Percentiles rank a stretch among this genome's conserved stretches.
phyloP scores from a whole-genome alignment of 768 basidiomycete genomes.

The Cystobasidium ongulense region DNA sequence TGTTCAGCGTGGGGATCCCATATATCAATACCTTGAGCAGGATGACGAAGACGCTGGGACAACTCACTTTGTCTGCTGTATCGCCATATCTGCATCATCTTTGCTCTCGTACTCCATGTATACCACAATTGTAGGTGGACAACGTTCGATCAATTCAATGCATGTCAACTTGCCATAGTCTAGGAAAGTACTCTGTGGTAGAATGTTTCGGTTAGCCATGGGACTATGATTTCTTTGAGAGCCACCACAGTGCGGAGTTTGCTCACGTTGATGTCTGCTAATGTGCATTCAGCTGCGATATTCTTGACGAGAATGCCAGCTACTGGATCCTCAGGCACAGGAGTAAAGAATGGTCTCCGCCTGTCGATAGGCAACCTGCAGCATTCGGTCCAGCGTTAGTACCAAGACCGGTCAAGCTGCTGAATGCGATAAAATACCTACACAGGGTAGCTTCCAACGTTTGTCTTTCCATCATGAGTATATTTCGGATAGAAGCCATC shows the following conservation, averaged over 20 bases:
- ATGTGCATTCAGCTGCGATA: not conserved
- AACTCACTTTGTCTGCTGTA: constrained; percentile 22
- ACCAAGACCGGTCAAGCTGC: too few relatives aligned
- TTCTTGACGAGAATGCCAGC: not conserved
- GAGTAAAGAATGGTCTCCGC: constrained; percentile 25
- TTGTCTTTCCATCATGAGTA: not conserved
- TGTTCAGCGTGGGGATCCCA: not conserved
- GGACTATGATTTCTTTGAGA: not conserved
- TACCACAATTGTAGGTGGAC: not conserved
- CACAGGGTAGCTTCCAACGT: constrained; percentile 1
- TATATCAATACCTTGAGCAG: too few relatives aligned
- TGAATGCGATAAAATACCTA: not conserved
- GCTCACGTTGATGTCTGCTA: constrained; percentile 8
- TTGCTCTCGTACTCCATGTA: constrained; percentile 6
- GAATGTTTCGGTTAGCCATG: not conserved
- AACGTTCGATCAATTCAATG: constrained; percentile 15
- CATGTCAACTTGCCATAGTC: constrained; percentile 13
- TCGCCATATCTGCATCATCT: not conserved
- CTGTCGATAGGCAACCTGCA: constrained; percentile 7
- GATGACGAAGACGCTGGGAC: too few relatives aligned
- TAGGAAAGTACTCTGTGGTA: not conserved
- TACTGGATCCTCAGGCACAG: constrained; percentile 4
- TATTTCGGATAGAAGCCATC: constrained; percentile 26
- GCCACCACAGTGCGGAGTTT: not conserved
- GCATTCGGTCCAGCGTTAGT: too few relatives aligned